phyloP scores from a whole-genome alignment of 1,139 yeast genomes.

The Sugiyamaella neomexicana region DNA sequence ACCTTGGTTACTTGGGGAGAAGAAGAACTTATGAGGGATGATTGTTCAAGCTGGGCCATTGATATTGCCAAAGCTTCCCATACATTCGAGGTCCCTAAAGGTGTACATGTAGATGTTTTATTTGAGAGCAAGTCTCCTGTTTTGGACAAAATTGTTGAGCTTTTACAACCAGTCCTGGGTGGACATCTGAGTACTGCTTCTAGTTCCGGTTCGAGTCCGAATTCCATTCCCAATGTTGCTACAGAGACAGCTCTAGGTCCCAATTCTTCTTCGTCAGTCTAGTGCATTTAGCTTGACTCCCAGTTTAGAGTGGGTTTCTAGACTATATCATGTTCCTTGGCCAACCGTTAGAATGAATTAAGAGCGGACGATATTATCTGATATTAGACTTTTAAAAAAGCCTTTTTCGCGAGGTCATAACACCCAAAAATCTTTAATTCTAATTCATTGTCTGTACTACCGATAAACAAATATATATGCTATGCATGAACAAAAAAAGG shows the following conservation, averaged over 20 bases:
- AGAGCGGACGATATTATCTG: too few relatives aligned
- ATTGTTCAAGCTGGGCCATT: slow-evolving; percentile 57
- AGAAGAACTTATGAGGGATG: slow-evolving; percentile 77
- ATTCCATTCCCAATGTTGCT: too few relatives aligned
- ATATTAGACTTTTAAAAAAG: too few relatives aligned
- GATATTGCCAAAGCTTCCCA: slow-evolving; percentile 20
- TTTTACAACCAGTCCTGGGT: background rate
- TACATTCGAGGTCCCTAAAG: slow-evolving; percentile 22
- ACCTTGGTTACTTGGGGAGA: slow-evolving; percentile 45
- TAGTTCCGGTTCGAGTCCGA: background rate
- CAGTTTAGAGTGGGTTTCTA: too few relatives aligned
- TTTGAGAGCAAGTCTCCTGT: slow-evolving; percentile 17
- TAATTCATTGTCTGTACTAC: too few relatives aligned
- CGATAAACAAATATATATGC: background rate
- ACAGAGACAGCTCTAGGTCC: too few relatives aligned
- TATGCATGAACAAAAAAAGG: slow-evolving; percentile 42
- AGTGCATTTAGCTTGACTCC: too few relatives aligned
- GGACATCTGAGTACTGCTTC: background rate
- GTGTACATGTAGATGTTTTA: slow-evolving; percentile 23
- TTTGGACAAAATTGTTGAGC: slow-evolving; percentile 1
- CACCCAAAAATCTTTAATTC: too few relatives aligned
- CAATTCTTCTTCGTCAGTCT: too few relatives aligned
- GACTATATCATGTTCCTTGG: too few relatives aligned
- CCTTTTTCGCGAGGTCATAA: too few relatives aligned
- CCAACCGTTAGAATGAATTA: too few relatives aligned